Evolutionary conservation across 257 asterid genomes (phyloP).

Genomic region (Anisodus tanguticus): DNA sequence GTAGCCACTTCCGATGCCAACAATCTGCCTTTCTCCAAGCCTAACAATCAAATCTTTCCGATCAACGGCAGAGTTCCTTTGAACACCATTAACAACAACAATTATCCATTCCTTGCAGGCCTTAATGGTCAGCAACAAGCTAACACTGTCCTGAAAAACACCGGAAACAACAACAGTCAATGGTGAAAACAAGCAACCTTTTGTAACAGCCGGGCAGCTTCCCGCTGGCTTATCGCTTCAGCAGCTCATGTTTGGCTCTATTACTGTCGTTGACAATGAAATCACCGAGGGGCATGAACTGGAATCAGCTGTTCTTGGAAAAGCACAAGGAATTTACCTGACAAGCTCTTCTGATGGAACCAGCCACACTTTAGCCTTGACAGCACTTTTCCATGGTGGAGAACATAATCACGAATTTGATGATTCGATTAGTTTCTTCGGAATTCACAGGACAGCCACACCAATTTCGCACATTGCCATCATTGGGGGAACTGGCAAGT

Average conservation of each 20-base stretch:
- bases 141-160: constrained; percentile 58
- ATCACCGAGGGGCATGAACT: constrained; percentile 83
- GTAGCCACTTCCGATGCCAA: constrained; percentile 70
- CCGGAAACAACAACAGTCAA: constrained; percentile 50
- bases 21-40: constrained; percentile 79
- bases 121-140: constrained; percentile 67
- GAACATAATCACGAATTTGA: constrained; percentile 52
- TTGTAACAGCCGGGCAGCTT: constrained; percentile 82
- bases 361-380: constrained; percentile 76
- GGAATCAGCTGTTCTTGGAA: constrained; percentile 66
- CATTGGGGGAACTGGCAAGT: constrained; percentile 77
- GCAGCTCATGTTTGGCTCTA: constrained; percentile 86
- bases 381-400: constrained; percentile 66
- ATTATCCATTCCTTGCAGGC: constrained; percentile 77
- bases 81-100: constrained; percentile 79
- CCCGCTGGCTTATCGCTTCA: constrained; percentile 76
- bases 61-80: constrained; percentile 91
- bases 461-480: constrained; percentile 78
- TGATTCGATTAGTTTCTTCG: constrained; percentile 79
- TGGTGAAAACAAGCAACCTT: constrained; percentile 59
- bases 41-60: constrained; percentile 77
- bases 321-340: constrained; percentile 80
- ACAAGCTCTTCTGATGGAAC: constrained; percentile 88
- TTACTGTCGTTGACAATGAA: constrained; percentile 86
- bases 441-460: constrained; percentile 83